These are phyloP conservation scores for thale cress (Arabidopsis thaliana) DNA, from an alignment of 345 rosid genomes.

Conservation along the genomic window TAIR10.1 NC_003071.7:9153001-9153500, in stretches of 20 bases:
- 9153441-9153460: constrained; percentile 99
- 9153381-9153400: constrained; percentile 93
- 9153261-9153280: constrained; percentile 96
- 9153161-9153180: constrained; percentile 99
- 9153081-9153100: constrained; percentile 90
- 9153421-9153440: constrained; percentile 98
- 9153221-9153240: constrained; percentile 95
- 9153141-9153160: constrained; percentile 97
- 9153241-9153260: constrained; percentile 99
- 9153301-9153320: constrained; percentile 99
- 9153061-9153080: constrained; percentile 97
- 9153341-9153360: constrained; percentile 89
- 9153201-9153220: constrained; percentile 93
- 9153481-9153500: constrained; percentile 98
- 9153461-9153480: constrained; percentile 92
- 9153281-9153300: constrained; percentile 95
- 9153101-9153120: constrained; percentile 96
- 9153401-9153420: constrained; percentile 92
- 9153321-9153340: constrained; percentile 86
- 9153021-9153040: constrained; percentile 50
- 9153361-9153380: constrained; percentile 85
- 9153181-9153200: constrained; percentile 99
- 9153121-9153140: constrained; percentile 98
- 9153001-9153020: constrained; percentile 1
- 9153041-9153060: constrained; percentile 96